These are phyloP conservation scores for Furcasterigmium sp. DNA, from an alignment of 2,329 filamentous ascomycete genomes.

Conservation along the genomic window DNA sequence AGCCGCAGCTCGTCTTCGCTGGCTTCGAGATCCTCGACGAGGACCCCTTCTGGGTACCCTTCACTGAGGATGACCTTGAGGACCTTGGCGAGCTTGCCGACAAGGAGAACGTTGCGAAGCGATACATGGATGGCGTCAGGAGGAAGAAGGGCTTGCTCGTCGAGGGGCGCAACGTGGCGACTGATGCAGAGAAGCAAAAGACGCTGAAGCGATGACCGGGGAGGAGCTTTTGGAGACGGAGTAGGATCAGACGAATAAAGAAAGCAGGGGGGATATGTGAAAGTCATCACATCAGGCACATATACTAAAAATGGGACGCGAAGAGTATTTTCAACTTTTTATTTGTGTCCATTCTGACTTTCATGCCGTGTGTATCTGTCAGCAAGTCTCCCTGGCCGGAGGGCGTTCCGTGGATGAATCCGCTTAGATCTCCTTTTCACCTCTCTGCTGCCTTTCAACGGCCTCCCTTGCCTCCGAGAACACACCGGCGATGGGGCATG, in stretches of 20 bases:
- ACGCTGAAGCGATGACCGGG: conserved; percentile 51
- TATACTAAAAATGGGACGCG: not conserved
- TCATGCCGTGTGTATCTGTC: no score
- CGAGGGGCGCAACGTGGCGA: conserved; percentile 68
- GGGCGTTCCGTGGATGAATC: no score
- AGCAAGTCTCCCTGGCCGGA: no score
- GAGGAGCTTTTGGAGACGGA: no score
- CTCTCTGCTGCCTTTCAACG: no score
- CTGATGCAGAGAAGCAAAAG: conserved; percentile 89
- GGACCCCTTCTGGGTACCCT: conserved; percentile 96
- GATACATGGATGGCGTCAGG: conserved; percentile 89
- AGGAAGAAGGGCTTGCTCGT: conserved; percentile 84
- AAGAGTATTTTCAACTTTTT: not conserved
- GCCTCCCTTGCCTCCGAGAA: no score
- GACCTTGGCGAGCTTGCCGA: conserved; percentile 93
- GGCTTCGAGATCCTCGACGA: conserved; percentile 92
- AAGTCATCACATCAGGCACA: not conserved
- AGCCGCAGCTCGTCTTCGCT: conserved; percentile 87
- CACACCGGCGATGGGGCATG: no score
- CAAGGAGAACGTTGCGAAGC: conserved; percentile 90
- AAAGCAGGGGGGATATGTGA: not conserved
- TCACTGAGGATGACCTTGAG: conserved; percentile 93
- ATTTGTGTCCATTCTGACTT: no score
- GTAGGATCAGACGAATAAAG: no score
- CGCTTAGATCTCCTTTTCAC: no score